phyloP scores from a whole-genome alignment of 306 rosid genomes.

The Malus fusca region DNA sequence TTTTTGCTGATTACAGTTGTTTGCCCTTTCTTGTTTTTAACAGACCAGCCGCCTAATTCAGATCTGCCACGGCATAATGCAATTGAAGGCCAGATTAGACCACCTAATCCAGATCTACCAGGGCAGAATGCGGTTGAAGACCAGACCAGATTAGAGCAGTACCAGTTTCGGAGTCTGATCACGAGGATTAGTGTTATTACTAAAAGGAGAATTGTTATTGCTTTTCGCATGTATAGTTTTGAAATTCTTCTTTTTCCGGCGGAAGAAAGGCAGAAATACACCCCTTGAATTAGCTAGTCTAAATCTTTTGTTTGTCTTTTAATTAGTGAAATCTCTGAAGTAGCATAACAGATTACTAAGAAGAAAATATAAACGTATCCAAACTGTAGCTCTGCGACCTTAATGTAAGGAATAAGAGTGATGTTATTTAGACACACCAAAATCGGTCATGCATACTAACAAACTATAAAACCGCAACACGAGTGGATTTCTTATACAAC shows the following conservation, averaged over 20 bases:
- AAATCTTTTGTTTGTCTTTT: not conserved
- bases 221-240: not conserved
- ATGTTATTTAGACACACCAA: no score
- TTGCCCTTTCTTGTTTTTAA: not conserved
- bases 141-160: slow-evolving; percentile 10
- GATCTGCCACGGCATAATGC: no score
- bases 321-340: not conserved
- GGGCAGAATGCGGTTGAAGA: slow-evolving; percentile 35
- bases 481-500: no score
- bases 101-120: slow-evolving; percentile 7
- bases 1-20: no score
- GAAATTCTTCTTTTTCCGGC: not conserved
- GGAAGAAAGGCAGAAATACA: not conserved
- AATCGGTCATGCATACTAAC: no score
- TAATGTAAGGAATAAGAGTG: no score
- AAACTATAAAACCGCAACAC: no score
- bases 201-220: not conserved
- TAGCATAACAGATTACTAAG: not conserved
- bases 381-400: no score
- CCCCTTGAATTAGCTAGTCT: not conserved
- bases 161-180: slow-evolving; percentile 34
- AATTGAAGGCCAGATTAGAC: no score
- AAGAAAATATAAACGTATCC: not conserved
- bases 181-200: not conserved
- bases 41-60: slow-evolving; percentile 20